Percentiles rank a stretch among this genome's conserved stretches.
phyloP scores from a whole-genome alignment of 78 protist genomes.

The Anaeramoeba flamelloides region DNA sequence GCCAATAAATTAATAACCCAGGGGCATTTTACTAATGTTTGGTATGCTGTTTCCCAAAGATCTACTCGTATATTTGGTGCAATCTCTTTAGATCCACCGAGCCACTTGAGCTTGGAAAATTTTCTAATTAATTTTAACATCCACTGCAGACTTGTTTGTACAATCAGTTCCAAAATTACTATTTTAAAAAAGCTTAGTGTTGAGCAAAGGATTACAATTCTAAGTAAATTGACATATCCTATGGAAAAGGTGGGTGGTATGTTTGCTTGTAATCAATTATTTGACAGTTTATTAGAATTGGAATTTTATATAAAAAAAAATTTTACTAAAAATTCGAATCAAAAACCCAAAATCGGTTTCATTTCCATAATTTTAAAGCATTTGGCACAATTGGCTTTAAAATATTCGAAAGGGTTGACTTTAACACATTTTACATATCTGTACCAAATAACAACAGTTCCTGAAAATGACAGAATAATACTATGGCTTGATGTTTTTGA shows the following conservation, averaged over 20 bases:
- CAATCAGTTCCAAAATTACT: background rate
- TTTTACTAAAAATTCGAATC: background rate
- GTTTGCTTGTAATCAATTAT: background rate
- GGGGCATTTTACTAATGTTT: background rate
- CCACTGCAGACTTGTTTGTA: background rate
- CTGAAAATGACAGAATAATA: background rate
- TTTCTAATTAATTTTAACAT: background rate
- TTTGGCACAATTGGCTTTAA: background rate
- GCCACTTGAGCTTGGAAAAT: background rate
- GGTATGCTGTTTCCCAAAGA: background rate
- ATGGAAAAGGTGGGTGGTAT: background rate
- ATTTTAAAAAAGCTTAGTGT: background rate
- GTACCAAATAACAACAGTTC: background rate
- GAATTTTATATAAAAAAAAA: background rate
- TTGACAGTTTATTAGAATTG: background rate
- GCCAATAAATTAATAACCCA: background rate
- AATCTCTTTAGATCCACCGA: background rate
- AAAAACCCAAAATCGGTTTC: background rate
- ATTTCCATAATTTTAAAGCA: background rate
- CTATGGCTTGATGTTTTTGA: background rate
- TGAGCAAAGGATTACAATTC: background rate
- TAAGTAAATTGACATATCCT: background rate
- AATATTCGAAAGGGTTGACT: background rate
- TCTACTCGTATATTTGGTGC: background rate
- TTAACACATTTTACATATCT: background rate